phyloP scores from a whole-genome alignment of 1,284 basidiomycete genomes.

The Fomitiporia mediterranea region DNA sequence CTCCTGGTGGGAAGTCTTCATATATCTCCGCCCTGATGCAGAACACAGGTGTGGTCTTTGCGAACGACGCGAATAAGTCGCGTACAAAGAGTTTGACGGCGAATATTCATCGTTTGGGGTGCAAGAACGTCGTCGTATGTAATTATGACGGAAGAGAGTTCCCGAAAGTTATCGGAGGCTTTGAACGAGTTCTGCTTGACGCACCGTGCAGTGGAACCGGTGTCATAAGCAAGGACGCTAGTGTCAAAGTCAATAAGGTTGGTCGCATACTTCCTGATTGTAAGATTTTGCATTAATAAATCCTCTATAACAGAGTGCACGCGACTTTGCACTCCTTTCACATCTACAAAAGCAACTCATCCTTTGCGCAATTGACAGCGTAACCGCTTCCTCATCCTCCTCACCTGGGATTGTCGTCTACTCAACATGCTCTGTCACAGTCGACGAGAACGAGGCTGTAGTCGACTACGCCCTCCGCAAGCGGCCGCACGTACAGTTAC shows the following conservation, averaged over 20 bases:
- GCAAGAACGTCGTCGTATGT: constrained; percentile 97
- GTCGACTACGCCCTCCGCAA: constrained; percentile 98
- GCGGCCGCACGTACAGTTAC: constrained; percentile 91
- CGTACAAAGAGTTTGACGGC: constrained; percentile 96
- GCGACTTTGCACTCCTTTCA: constrained; percentile 91
- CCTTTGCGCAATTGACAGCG: constrained; percentile 96
- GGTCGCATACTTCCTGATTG: constrained; percentile 18
- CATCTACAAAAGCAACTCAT: constrained; percentile 99
- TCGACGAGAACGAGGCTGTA: constrained; percentile 98
- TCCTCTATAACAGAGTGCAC: constrained; percentile 63
- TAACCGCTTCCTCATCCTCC: constrained; percentile 83
- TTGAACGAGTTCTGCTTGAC: constrained; percentile 94
- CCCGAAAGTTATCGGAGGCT: constrained; percentile 99
- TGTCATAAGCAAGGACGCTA: constrained; percentile 96
- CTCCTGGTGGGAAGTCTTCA: constrained; percentile 96
- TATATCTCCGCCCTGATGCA: constrained; percentile 95
- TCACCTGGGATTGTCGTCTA: constrained; percentile 92
- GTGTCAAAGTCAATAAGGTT: constrained; percentile 98
- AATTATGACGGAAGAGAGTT: constrained; percentile 98
- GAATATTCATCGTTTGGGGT: constrained; percentile 95
- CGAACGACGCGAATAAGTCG: constrained; percentile 94
- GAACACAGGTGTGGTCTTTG: constrained; percentile 97
- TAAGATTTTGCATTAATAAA: background rate
- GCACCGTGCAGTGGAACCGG: constrained; percentile 98
- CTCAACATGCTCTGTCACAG: constrained; percentile 97